phyloP scores from a whole-genome alignment of 1,139 yeast genomes.

The Cylindricascospora bacillispora region DNA sequence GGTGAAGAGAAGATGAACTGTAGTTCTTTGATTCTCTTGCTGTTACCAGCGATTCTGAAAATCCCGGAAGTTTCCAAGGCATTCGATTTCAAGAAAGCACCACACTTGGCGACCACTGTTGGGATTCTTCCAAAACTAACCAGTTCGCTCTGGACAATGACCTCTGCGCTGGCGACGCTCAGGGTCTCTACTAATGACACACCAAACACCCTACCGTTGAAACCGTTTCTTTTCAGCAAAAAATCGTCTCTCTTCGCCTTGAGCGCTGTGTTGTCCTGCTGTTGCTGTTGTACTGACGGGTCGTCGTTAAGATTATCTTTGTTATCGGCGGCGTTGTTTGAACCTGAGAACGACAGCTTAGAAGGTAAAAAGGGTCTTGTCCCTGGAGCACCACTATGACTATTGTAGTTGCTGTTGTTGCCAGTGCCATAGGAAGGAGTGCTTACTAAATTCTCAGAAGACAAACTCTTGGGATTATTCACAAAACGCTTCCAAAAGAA shows the following conservation, averaged over 20 bases:
- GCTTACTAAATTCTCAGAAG: slow-evolving; percentile 16
- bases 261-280: slow-evolving; percentile 7
- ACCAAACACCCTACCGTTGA: slow-evolving; percentile 57
- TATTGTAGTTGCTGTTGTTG: not conserved
- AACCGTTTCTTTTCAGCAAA: slow-evolving; percentile 21
- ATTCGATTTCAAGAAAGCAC: slow-evolving; percentile 66
- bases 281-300: not conserved
- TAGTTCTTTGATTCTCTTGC: slow-evolving; percentile 74
- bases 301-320: slow-evolving; percentile 1
- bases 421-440: slow-evolving; percentile 6
- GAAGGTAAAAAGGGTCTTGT: not conserved
- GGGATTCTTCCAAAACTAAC: slow-evolving; percentile 27
- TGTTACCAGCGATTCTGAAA: slow-evolving; percentile 86
- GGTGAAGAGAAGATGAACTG: slow-evolving; percentile 76
- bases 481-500: slow-evolving; percentile 32
- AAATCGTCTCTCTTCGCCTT: slow-evolving; percentile 21
- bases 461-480: slow-evolving; percentile 22
- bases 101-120: slow-evolving; percentile 85
- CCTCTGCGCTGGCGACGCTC: slow-evolving; percentile 41
- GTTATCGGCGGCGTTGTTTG: slow-evolving; percentile 4
- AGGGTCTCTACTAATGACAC: slow-evolving; percentile 63
- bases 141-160: slow-evolving; percentile 25
- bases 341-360: slow-evolving; percentile 6
- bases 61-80: slow-evolving; percentile 79
- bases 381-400: not conserved